Evolutionary conservation across 2,329 filamentous ascomycete species (phyloP).

Genomic region (Neospermospora avenae): DNA sequence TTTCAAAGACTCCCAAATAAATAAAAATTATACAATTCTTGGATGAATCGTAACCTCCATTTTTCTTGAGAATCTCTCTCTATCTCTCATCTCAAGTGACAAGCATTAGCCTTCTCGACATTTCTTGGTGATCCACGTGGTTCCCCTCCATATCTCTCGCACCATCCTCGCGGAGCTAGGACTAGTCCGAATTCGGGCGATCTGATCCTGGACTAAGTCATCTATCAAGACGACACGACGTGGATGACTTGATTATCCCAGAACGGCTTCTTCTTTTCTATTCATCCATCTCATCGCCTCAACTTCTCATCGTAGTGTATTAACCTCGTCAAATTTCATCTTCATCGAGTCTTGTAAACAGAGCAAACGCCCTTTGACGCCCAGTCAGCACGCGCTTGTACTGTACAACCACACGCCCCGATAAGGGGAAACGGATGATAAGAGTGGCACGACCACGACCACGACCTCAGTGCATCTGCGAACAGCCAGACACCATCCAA

Average conservation of each 20-base stretch:
- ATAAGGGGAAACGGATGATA: conserved; percentile 2
- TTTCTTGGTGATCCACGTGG: background rate
- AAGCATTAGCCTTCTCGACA: background rate
- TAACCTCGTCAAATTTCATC: background rate
- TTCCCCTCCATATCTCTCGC: background rate
- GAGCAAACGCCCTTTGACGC: background rate
- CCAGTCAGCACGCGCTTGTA: conserved; percentile 1
- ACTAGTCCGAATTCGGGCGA: background rate
- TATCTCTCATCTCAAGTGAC: background rate
- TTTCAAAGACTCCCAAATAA: too few species aligned
- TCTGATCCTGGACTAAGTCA: background rate
- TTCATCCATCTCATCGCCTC: background rate
- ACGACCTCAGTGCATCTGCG: background rate
- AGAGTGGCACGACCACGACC: conserved; percentile 2
- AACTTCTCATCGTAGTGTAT: too few species aligned
- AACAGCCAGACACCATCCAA: background rate
- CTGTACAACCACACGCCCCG: background rate
- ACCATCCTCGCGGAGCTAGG: background rate
- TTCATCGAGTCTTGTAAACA: background rate
- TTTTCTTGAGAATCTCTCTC: background rate
- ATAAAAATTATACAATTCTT: background rate
- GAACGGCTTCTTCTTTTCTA: background rate
- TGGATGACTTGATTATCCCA: background rate
- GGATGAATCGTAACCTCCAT: background rate
- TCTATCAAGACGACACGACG: background rate